phyloP scores from a whole-genome alignment of 768 basidiomycete genomes.

The Coprinopsis marcescibilis region DNA sequence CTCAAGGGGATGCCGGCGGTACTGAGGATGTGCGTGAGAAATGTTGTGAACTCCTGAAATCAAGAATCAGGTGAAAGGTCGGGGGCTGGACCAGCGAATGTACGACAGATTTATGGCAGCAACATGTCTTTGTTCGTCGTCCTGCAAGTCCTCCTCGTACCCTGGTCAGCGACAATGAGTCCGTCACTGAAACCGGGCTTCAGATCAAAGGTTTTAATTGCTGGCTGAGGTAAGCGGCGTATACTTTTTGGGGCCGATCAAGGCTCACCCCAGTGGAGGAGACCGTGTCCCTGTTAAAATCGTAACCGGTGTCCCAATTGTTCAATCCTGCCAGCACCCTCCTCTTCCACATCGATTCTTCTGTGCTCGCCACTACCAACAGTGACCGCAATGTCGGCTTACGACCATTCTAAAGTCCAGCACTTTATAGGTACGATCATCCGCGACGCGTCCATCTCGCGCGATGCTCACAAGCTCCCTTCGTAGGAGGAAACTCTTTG shows the following conservation, averaged over 20 bases:
- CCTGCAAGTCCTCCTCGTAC: too few species aligned
- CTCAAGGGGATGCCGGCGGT: not conserved
- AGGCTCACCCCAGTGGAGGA: slow-evolving; percentile 33
- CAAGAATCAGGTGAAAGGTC: slow-evolving; percentile 1
- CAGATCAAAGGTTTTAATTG: not conserved
- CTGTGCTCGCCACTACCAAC: slow-evolving; percentile 14
- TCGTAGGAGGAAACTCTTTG: slow-evolving; percentile 87
- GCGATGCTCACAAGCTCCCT: slow-evolving; percentile 7
- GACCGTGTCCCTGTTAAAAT: slow-evolving; percentile 12
- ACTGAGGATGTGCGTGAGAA: not conserved
- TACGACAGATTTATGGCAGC: too few species aligned
- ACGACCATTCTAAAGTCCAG: slow-evolving; percentile 51
- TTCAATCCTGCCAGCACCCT: slow-evolving; percentile 13
- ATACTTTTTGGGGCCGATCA: slow-evolving; percentile 23
- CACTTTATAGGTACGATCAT: slow-evolving; percentile 44
- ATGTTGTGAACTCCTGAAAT: not conserved
- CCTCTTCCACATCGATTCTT: slow-evolving; percentile 12
- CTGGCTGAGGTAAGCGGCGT: slow-evolving; percentile 8
- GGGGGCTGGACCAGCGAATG: slow-evolving; percentile 4
- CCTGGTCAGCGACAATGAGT: not conserved
- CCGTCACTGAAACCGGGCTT: not conserved
- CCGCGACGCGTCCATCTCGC: slow-evolving; percentile 2
- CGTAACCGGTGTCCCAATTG: not conserved
- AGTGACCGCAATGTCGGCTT: slow-evolving; percentile 38
- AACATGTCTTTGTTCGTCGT: too few species aligned